Evolutionary conservation across 1,284 basidiomycete genomes (phyloP).

Genomic region (Melampsora larici-populina): DNA sequence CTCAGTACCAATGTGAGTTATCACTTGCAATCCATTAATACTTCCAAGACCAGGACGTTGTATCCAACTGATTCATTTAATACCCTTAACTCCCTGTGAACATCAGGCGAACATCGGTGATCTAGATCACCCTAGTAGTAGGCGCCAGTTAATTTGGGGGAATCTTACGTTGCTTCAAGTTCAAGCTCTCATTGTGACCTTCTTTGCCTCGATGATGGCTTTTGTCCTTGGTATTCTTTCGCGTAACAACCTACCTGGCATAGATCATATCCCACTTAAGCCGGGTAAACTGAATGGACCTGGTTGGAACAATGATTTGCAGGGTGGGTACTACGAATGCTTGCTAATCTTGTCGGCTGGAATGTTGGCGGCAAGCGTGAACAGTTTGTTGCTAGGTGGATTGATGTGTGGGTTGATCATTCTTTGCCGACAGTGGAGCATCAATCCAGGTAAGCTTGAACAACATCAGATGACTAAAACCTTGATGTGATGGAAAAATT

Average conservation of each 20-base stretch:
- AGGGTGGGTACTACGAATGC: constrained; percentile 60
- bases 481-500: neutral
- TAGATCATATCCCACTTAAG: constrained; percentile 51
- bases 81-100: constrained; percentile 49
- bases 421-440: constrained; percentile 68
- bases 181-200: constrained; percentile 84
- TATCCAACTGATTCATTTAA: constrained; percentile 57
- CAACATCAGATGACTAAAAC: neutral
- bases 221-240: constrained; percentile 65
- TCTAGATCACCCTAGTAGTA: constrained; percentile 68
- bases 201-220: constrained; percentile 75
- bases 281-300: constrained; percentile 44
- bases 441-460: constrained; percentile 70
- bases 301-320: constrained; percentile 47
- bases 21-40: constrained; percentile 60
- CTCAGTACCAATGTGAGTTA: constrained; percentile 56
- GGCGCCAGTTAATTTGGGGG: constrained; percentile 70
- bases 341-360: constrained; percentile 81
- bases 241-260: constrained; percentile 44
- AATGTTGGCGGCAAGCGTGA: constrained; percentile 80
- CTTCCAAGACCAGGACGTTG: constrained; percentile 63
- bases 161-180: constrained; percentile 86
- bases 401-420: constrained; percentile 89
- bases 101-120: constrained; percentile 69
- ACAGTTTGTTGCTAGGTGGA: constrained; percentile 74